phyloP scores from a whole-genome alignment of 192 early-diverging fungal genomes.

The Oehlia diaphana region DNA sequence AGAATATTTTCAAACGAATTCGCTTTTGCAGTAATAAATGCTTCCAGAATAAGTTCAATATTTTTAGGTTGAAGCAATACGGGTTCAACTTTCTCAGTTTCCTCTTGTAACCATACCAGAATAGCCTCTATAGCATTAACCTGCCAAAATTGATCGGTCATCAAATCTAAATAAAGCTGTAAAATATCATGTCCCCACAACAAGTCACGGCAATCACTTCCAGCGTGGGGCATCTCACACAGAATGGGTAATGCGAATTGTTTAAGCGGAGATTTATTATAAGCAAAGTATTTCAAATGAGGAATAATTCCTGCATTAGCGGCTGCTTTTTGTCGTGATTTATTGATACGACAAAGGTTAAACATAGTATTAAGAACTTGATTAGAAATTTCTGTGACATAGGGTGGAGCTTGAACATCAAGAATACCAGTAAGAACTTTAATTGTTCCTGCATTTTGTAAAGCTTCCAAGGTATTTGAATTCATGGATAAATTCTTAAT shows the following conservation, averaged over 20 bases:
- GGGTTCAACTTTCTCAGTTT: conserved; percentile 39
- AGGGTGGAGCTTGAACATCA: conserved; percentile 28
- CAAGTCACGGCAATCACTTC: conserved; percentile 43
- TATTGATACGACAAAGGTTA: conserved; percentile 62
- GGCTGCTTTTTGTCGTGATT: conserved; percentile 54
- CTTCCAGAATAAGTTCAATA: conserved; percentile 41
- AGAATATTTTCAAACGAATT: conserved; percentile 58
- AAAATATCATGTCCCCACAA: conserved; percentile 51
- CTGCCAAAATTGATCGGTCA: conserved; percentile 59
- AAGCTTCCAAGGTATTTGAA: conserved; percentile 50
- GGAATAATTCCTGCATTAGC: conserved; percentile 59
- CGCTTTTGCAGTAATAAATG: conserved; percentile 48
- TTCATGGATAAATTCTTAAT: conserved; percentile 65
- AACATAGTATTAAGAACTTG: conserved; percentile 59
- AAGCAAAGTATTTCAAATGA: conserved; percentile 48
- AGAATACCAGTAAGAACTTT: conserved; percentile 49
- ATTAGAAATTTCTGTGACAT: conserved; percentile 46
- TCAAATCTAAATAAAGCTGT: conserved; percentile 47
- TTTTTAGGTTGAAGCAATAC: conserved; percentile 36
- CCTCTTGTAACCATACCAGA: conserved; percentile 52
- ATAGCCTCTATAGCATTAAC: conserved; percentile 64
- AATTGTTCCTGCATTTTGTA: conserved; percentile 51
- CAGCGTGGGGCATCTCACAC: conserved; percentile 61
- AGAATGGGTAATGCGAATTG: conserved; percentile 64
- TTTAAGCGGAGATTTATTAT: conserved; percentile 49